Evolutionary conservation across 73 alveolate genomes (phyloP).

Genomic region (Stentor coeruleus): DNA sequence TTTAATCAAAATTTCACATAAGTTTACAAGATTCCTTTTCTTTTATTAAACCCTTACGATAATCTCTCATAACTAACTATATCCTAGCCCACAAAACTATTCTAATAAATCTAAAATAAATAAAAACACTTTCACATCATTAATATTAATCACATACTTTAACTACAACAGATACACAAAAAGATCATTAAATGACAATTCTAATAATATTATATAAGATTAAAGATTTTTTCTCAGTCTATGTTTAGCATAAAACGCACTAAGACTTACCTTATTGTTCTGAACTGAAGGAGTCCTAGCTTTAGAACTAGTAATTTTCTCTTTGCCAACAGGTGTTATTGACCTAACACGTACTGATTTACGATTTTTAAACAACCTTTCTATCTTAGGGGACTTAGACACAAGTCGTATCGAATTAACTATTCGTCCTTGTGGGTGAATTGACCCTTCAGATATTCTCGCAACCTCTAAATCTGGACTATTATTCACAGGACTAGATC

Average conservation of each 20-base stretch:
- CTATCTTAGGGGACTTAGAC: background rate
- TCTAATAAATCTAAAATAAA: background rate
- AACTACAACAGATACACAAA: background rate
- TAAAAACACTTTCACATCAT: background rate
- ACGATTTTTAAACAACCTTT: background rate
- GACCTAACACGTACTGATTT: conserved; percentile 10
- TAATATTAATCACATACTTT: background rate
- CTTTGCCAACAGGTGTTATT: background rate
- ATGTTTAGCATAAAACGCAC: background rate
- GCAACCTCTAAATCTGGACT: background rate
- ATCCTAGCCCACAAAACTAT: background rate
- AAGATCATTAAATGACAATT: background rate
- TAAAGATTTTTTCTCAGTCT: background rate
- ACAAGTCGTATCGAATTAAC: background rate
- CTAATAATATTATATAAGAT: too few relatives aligned
- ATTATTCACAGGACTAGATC: background rate
- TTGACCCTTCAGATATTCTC: background rate
- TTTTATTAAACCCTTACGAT: background rate
- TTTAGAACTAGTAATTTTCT: background rate
- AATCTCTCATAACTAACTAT: background rate
- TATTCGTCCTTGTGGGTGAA: background rate
- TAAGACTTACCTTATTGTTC: background rate
- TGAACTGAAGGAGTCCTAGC: background rate
- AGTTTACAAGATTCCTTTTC: too few relatives aligned
- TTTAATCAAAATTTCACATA: too few relatives aligned